Conservation (phyloP, 208 protist genomes). For the Angomonas ambiguus region DNA sequence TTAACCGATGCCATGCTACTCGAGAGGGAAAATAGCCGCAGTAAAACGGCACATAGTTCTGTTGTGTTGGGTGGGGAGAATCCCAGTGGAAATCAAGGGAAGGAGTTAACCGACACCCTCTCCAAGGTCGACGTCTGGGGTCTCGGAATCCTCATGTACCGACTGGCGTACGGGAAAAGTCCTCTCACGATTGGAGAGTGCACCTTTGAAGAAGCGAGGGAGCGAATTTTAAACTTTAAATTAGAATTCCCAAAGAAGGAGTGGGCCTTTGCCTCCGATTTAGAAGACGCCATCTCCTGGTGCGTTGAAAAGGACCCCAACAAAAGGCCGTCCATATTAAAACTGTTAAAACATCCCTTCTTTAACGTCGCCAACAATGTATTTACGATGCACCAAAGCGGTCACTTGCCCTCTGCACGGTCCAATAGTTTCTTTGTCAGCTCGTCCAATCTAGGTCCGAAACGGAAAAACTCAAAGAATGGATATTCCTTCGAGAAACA, state of each 20-base stretch:
- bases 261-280: conserved; percentile 38
- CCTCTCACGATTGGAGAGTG: conserved; percentile 61
- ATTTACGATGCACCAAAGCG: conserved; percentile 8
- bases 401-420: conserved; percentile 9
- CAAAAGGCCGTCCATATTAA: conserved; percentile 42
- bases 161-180: conserved; percentile 58
- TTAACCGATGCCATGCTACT: not conserved
- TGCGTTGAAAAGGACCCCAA: conserved; percentile 56
- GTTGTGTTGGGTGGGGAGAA: not conserved
- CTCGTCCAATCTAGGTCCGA: conserved; percentile 6
- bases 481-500: conserved; percentile 48
- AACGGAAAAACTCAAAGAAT: conserved; percentile 15
- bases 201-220: conserved; percentile 41
- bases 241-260: conserved; percentile 35
- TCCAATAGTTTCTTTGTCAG: conserved; percentile 18
- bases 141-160: conserved; percentile 81
- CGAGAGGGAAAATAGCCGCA: not conserved
- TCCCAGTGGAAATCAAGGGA: not conserved
- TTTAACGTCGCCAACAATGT: conserved; percentile 25
- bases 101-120: conserved; percentile 1
- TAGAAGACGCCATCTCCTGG: conserved; percentile 50
- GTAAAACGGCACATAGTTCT: not conserved
- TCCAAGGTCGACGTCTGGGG: conserved; percentile 77
- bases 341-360: conserved; percentile 56
- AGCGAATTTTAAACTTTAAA: conserved; percentile 28